Percentiles rank a stretch among this genome's conserved stretches.
These are phyloP conservation scores for Graphilbum ipis-grandicollis DNA, from an alignment of 2,329 filamentous ascomycete genomes.

Conservation along the genomic window DNA sequence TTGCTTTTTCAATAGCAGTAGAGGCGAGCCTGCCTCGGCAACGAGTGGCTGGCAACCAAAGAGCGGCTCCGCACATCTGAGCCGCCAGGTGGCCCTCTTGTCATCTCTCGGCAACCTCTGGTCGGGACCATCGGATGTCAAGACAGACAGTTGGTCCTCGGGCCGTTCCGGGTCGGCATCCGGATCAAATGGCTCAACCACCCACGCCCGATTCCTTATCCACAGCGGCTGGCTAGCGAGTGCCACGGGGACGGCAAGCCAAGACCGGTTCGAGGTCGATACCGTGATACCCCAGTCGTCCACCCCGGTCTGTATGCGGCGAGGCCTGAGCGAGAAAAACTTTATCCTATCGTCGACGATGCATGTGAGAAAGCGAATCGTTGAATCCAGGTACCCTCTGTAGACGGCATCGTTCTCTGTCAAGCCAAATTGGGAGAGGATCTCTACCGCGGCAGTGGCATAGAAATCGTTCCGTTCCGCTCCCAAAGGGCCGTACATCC, in stretches of 20 bases:
- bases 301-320: slow-evolving; percentile 4
- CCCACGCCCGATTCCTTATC: slow-evolving; percentile 9
- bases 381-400: slow-evolving; percentile 4
- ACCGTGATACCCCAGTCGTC: slow-evolving; percentile 4
- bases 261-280: slow-evolving; percentile 6
- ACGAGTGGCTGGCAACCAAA: slow-evolving; percentile 4
- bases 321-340: slow-evolving; percentile 2
- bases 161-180: slow-evolving; percentile 1
- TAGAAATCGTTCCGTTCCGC: neutral
- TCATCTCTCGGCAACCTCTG: slow-evolving; percentile 1
- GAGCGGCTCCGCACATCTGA: slow-evolving; percentile 4
- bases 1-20: slow-evolving; percentile 8
- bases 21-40: neutral
- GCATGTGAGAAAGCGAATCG: slow-evolving; percentile 5
- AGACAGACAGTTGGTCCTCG: slow-evolving; percentile 4
- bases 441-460: neutral
- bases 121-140: slow-evolving; percentile 8
- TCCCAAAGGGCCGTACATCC: slow-evolving; percentile 2
- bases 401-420: neutral
- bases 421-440: neutral
- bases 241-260: slow-evolving; percentile 7
- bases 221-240: slow-evolving; percentile 7
- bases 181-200: slow-evolving; percentile 10
- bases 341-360: neutral
- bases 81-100: slow-evolving; percentile 5